A percentile compares a stretch with the other conserved stretches of the same genome.
These are phyloP conservation scores for Cercospora nicotianae DNA, from an alignment of 2,329 filamentous ascomycete species.

Conservation along the genomic window DNA sequence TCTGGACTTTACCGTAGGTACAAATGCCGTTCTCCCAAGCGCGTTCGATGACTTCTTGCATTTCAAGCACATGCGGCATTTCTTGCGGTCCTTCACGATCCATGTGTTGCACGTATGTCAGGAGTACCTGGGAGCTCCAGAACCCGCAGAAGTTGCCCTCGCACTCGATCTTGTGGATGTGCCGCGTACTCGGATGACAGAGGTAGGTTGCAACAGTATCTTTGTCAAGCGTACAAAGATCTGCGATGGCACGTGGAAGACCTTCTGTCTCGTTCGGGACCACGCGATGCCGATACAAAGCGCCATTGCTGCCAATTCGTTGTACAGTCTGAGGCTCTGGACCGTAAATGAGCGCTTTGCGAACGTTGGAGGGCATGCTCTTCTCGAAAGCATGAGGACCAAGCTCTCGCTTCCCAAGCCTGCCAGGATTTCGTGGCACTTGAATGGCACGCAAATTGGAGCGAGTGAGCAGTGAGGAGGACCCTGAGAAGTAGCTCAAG, in stretches of 20 bases:
- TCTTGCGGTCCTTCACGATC: constrained; percentile 30
- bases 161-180: constrained; percentile 76
- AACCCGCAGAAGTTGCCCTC: constrained; percentile 96
- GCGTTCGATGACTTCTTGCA: constrained; percentile 82
- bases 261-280: constrained; percentile 49
- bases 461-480: constrained; percentile 13
- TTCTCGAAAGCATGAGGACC: constrained; percentile 52
- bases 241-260: constrained; percentile 48
- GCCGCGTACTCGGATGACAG: constrained; percentile 72
- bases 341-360: constrained; percentile 43
- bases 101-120: constrained; percentile 65
- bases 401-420: constrained; percentile 44
- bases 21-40: constrained; percentile 90
- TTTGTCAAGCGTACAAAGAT: constrained; percentile 58
- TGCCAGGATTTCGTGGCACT: constrained; percentile 24
- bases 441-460: constrained; percentile 15
- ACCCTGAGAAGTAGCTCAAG: constrained; percentile 24
- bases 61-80: constrained; percentile 73
- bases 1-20: constrained; percentile 70
- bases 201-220: constrained; percentile 71
- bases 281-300: constrained; percentile 43
- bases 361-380: constrained; percentile 47
- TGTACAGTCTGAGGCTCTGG: constrained; percentile 44
- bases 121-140: constrained; percentile 88
- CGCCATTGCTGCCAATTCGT: constrained; percentile 45